These are phyloP conservation scores for Termitomyces sp. DNA, from an alignment of 768 basidiomycete species.

Conservation along the genomic window DNA sequence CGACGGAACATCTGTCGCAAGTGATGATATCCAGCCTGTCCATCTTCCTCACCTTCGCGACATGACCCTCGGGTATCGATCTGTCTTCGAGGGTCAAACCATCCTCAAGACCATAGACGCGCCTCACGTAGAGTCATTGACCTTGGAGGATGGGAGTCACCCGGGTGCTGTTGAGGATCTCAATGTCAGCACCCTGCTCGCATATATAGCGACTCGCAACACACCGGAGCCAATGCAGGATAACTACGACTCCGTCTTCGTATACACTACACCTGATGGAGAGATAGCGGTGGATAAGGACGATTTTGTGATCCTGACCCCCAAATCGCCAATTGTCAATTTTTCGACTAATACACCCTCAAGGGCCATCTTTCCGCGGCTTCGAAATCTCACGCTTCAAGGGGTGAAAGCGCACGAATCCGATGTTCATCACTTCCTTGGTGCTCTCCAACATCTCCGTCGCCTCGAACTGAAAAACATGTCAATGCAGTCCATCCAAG, in stretches of 20 bases:
- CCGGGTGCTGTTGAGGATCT: slow-evolving; percentile 33
- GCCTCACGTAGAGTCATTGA: slow-evolving; percentile 29
- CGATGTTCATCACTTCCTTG: slow-evolving; percentile 27
- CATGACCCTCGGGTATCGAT: slow-evolving; percentile 41
- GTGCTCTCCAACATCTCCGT: slow-evolving; percentile 21
- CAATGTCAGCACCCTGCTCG: slow-evolving; percentile 33
- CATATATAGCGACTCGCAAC: slow-evolving; percentile 30
- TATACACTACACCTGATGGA: slow-evolving; percentile 1
- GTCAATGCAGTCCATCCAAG: slow-evolving; percentile 26
- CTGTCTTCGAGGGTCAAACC: slow-evolving; percentile 28
- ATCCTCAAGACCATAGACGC: slow-evolving; percentile 37
- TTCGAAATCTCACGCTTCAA: slow-evolving; percentile 29
- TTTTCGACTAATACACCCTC: not conserved
- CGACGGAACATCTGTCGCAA: slow-evolving; percentile 8
- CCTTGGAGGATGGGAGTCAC: slow-evolving; percentile 41
- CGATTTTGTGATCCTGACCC: not conserved
- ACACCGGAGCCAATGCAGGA: slow-evolving; percentile 11
- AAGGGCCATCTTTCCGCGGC: slow-evolving; percentile 19
- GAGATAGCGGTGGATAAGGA: not conserved
- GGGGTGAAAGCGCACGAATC: slow-evolving; percentile 30
- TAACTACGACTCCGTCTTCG: slow-evolving; percentile 9
- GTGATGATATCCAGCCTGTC: slow-evolving; percentile 24
- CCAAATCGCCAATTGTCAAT: not conserved
- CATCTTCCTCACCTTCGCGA: slow-evolving; percentile 31
- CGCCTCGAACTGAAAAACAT: slow-evolving; percentile 29